Evolutionary conservation across 1,284 basidiomycete species (phyloP), one percentile per base, ranked within the genome.

Genomic region (Rhodotorula sp.): DNA sequence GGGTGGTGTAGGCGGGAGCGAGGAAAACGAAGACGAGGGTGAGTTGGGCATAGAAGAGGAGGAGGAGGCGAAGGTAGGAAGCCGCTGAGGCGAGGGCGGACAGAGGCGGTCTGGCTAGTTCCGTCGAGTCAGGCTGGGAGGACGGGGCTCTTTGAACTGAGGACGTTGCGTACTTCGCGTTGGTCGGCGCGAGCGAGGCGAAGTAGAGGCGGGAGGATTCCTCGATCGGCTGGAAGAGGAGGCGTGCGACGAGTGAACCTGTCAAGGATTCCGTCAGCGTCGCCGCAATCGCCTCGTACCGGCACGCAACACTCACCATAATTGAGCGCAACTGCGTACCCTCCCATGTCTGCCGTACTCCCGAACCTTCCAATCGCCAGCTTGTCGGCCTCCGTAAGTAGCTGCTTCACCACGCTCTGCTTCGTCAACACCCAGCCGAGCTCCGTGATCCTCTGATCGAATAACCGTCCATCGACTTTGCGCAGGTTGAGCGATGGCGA

Each of bases 341-440:
- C 94, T 17, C 91, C 94, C 81, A 96, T 93, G 79, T 94, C 90
- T 62, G 88, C 84, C 54, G 94, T 81, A 19, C 90, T 88, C 68
- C 91, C 91, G 72, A 92, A 87, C 75, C 85, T 86, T 0, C 91
- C 90, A 32, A 97, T 84, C 3, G 94, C 86, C 58, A 99, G 83
- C 76, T 96, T 93, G 81, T 99, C 96, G 17, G 91, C 93, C 79
- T 99, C 96, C 0, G 94, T 98, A 39, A 99, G 83, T 72, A 95
- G 85, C 78, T 99, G 94, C 79, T 99, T 99, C 76, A 98, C 84
- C 5, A 96, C 76, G 2, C 90, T 91, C 79, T 97, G 94, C 10
- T 83, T 84, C 8, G 90, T 91, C 86, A 98, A 91, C 0, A 89
- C 91, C 64, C 85, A 80, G 4, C 61, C 66, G 10, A 67, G 53